A percentile compares a stretch with the other conserved stretches of the same genome.
Conservation (phyloP, 495 filamentous ascomycete genomes). For the Neurospora intermedia region DNA sequence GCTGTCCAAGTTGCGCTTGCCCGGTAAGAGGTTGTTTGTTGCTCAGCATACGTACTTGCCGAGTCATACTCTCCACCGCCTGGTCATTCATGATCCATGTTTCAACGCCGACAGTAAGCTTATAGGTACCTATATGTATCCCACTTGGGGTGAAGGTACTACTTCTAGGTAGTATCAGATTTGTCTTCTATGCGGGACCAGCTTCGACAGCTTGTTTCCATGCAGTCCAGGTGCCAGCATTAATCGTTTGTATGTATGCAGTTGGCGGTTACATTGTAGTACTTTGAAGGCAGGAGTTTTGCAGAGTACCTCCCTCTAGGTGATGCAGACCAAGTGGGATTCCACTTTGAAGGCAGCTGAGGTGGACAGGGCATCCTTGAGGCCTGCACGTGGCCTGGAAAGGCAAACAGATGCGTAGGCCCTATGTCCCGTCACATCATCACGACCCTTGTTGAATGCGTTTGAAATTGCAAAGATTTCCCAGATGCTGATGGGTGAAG, state of each 20-base stretch:
- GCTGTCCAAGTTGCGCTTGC: not conserved
- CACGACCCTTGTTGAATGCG: not conserved
- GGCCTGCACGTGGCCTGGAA: not conserved
- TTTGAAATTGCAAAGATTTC: not conserved
- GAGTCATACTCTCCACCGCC: not conserved
- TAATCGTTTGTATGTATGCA: not conserved
- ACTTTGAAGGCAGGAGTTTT: not conserved
- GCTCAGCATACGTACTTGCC: not conserved
- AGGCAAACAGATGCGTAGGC: not conserved
- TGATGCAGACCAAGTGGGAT: not conserved
- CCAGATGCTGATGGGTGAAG: not conserved
- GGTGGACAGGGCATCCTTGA: not conserved
- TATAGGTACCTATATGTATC: too few relatives aligned
- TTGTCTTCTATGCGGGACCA: not conserved
- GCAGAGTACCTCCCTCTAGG: not conserved
- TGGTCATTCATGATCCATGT: not conserved
- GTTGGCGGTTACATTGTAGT: not conserved
- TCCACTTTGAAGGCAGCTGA: not conserved
- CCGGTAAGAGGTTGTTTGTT: not conserved
- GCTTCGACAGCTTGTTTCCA: not conserved
- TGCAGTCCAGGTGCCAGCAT: not conserved
- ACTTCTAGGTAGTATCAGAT: not conserved
- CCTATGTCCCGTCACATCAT: not conserved
- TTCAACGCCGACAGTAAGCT: not conserved
- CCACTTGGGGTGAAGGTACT: not conserved